These are phyloP conservation scores for Hymenoscyphus occultus DNA, from an alignment of 2,329 filamentous ascomycete genomes.

Conservation along the genomic window DNA sequence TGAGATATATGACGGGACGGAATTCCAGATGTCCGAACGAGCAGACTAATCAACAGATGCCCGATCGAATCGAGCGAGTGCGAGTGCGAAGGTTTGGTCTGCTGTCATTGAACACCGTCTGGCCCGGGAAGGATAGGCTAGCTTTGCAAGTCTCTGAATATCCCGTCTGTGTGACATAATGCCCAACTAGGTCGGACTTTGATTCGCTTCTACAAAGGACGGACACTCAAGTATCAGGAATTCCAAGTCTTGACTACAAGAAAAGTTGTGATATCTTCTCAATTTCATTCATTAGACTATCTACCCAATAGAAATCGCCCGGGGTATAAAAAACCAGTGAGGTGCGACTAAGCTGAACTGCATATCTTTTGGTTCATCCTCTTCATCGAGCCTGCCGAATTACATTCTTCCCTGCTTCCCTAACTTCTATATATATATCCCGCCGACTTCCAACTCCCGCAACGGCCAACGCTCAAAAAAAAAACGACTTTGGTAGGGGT, in stretches of 20 bases:
- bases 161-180: neutral
- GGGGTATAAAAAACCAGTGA: slow-evolving; percentile 1
- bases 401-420: neutral
- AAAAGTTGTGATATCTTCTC: neutral
- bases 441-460: neutral
- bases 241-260: neutral
- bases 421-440: neutral
- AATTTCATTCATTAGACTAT: slow-evolving; percentile 1
- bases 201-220: too few species aligned
- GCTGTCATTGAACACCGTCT: neutral
- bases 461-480: slow-evolving; percentile 2
- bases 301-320: slow-evolving; percentile 1
- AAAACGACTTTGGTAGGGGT: neutral
- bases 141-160: neutral
- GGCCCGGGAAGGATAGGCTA: neutral
- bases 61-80: neutral
- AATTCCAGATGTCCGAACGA: neutral
- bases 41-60: too few species aligned
- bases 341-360: slow-evolving; percentile 1
- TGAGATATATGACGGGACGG: neutral
- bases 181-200: neutral
- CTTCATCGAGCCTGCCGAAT: slow-evolving; percentile 3
- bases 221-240: neutral
- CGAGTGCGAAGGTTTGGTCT: neutral
- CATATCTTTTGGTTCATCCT: neutral